Base-by-base conservation (phyloP, 106 monocot species). In the Acorus gramineus region DNA sequence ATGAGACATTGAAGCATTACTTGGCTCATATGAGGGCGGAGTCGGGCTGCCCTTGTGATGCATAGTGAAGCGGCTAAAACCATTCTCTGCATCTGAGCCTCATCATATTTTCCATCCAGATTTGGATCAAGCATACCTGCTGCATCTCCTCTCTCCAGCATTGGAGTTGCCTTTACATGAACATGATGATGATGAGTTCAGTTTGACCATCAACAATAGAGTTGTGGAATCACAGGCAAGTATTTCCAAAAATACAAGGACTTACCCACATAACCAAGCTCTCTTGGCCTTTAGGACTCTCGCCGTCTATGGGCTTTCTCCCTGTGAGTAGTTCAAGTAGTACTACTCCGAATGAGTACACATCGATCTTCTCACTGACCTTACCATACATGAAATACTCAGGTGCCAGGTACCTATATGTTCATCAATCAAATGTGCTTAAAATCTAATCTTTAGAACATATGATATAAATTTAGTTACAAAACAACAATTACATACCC, bases 231-330 rank as follows among this genome's bases (percentile, higher is more conserved):
- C 1, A 28, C 28, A 28, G 28, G 28, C 28, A 28, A 28, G 28
- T 28, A 28, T 28, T 28, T 28, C 28, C 28, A 28, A 28, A 28
- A 28, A 28, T 28, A 28, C 28, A 28, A 28, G 13, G n/a, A 49
- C 87, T 88, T 77, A 93, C 93, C 93, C 90, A 90, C 82, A 87
- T 85, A 48, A 96, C 84, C 54, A 96, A 74, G 66, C 95, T 96
- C 44, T 80, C 84, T 76, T 85, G 85, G 47, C 81, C 85, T 62
- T 85, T 84, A 8, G 86, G 77, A 10, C 53, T 71, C 11, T 81
- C 81, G 70, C 71, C 68, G 47, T 63, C 61, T 28, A 96, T 96
- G 45, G 85, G 85, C 14, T 81, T 90, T 72, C 95, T 78, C 44
- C 95, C 90, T 4, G 95, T 80, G 14, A 96, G 47, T 8, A 96